phyloP scores from a whole-genome alignment of 257 asterid species.

The Gentiana straminea region DNA sequence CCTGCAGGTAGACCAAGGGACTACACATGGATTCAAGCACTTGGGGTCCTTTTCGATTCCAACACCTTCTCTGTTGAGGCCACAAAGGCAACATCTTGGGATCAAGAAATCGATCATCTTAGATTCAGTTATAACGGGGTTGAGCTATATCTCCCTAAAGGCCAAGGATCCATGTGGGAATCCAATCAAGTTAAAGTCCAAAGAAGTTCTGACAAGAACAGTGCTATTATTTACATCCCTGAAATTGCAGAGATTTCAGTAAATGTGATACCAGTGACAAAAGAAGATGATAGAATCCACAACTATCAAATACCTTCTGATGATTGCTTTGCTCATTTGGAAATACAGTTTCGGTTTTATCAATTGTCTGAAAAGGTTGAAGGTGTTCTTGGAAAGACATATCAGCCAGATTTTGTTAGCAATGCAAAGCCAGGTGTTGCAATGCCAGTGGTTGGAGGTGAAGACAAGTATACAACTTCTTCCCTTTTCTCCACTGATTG shows the following conservation, averaged over 20 bases:
- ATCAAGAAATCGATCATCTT: conserved; percentile 8
- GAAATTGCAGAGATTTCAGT: conserved; percentile 13
- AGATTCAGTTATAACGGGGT: conserved; percentile 3
- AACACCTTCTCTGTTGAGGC: conserved; percentile 9
- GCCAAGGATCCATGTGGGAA: conserved; percentile 2
- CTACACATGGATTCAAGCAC: conserved; percentile 5
- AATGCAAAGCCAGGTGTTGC: conserved; percentile 10
- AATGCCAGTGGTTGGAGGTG: conserved; percentile 13
- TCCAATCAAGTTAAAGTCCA: conserved; percentile 6
- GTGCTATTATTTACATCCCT: neutral
- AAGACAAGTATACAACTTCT: conserved; percentile 8
- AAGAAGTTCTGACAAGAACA: conserved; percentile 11
- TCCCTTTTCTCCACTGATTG: conserved; percentile 10
- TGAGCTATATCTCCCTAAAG: conserved; percentile 1
- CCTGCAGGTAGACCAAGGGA: conserved; percentile 9
- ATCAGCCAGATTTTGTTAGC: conserved; percentile 9
- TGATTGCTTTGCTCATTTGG: conserved; percentile 11
- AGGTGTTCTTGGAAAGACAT: conserved; percentile 10
- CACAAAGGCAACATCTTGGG: conserved; percentile 12
- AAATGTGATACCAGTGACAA: conserved; percentile 11
- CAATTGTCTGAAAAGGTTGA: conserved; percentile 7
- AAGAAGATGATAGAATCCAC: conserved; percentile 13
- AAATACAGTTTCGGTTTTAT: conserved; percentile 7
- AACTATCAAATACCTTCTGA: conserved; percentile 11
- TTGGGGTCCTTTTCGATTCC: conserved; percentile 11